Evolutionary conservation across 2,329 filamentous ascomycete genomes (phyloP), one percentile per base, ranked within the genome.

Genomic region (Ceratocystis destructans): DNA sequence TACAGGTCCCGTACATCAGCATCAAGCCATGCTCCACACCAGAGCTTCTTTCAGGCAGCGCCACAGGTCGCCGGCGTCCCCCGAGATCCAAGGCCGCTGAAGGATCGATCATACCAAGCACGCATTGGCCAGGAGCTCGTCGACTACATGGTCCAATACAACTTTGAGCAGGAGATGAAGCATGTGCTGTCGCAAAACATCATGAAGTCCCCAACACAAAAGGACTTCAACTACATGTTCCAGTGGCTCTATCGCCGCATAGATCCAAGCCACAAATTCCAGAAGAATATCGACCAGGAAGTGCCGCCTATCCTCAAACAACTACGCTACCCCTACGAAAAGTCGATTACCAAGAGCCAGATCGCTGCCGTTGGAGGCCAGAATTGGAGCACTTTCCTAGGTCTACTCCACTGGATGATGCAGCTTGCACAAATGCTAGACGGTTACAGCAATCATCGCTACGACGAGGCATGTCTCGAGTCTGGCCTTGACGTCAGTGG

Each of bases 351-450:
- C 65, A 99, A 97, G 76, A 96, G 90, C 64, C 91, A 96, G 73
- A 90, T 99, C 67, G 86, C 90, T 0, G 94, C 95, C 1, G 94
- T 97, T 0, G 94, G 94, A 70, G 93, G 92, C 2, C 91, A 96
- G 76, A 97, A 97, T 73, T 99, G 94, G 94, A 88, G 88, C 69
- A 94, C 90, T 0, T 97, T 99, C 72, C 79, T 99, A 12, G 94
- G 92, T 0, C 79, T 99, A 74, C 80, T 99, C 63, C 92, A 99
- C 77, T 99, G 94, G 94, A 93, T 99, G 86, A 96, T 99, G 93
- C 92, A 97, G 75, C 79, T 99, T 64, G 90, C 90, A 3, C 87
- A 93, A 71, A 96, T 97, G 87, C 84, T 97, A 73, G 92, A 97
- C 69, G 83, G 88, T 25, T 97, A 92, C 73, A 79, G 84, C 1